phyloP scores from a whole-genome alignment of 352 stramenopile species.

The Phytophthora quininea region DNA sequence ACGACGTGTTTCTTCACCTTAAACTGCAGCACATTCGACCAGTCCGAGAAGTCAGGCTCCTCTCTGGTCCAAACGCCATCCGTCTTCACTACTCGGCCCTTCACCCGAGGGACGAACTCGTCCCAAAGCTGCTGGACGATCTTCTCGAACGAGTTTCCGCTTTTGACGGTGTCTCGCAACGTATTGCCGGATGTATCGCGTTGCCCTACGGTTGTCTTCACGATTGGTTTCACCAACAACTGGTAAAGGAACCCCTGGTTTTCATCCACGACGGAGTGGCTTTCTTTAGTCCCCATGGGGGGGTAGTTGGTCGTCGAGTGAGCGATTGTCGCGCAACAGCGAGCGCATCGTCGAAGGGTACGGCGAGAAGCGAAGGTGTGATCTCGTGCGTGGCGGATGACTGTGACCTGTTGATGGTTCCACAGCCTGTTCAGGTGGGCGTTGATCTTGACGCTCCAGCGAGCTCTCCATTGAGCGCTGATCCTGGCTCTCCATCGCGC shows the following conservation, averaged over 20 bases:
- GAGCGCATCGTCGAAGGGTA: no score
- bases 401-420: no score
- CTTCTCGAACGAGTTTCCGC: slow-evolving; percentile 7
- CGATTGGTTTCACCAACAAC: slow-evolving; percentile 18
- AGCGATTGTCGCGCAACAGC: no score
- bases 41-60: not conserved
- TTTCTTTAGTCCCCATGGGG: no score
- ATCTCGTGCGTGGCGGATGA: no score
- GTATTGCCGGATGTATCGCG: slow-evolving; percentile 14
- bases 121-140: slow-evolving; percentile 12
- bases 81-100: slow-evolving; percentile 6
- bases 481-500: no score
- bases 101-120: slow-evolving; percentile 4
- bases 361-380: no score
- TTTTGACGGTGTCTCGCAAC: slow-evolving; percentile 4
- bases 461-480: no score
- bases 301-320: not conserved
- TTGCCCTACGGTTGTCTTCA: slow-evolving; percentile 21
- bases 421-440: no score
- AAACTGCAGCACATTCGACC: slow-evolving; percentile 24
- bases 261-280: no score
- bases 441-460: no score
- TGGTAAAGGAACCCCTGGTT: not conserved
- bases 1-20: slow-evolving; percentile 18
- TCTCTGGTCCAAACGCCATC: slow-evolving; percentile 2